phyloP scores from a whole-genome alignment of 2,329 filamentous ascomycete genomes.

The Aspergillus fumigatus region DNA sequence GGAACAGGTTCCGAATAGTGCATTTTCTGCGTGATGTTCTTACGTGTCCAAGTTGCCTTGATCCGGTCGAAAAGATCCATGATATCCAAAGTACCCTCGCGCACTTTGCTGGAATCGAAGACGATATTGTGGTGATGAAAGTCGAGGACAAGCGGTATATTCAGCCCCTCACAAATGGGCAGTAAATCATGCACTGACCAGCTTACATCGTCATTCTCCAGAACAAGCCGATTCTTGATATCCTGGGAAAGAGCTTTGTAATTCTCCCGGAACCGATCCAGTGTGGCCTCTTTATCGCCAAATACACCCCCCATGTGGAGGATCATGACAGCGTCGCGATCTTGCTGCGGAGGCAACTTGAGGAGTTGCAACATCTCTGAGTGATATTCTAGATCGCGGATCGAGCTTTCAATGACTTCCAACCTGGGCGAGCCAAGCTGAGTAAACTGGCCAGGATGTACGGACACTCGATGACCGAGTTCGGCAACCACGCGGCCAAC shows the following conservation, averaged over 20 bases:
- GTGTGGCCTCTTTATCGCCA: slow-evolving; percentile 75
- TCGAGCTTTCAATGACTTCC: slow-evolving; percentile 69
- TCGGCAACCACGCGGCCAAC: slow-evolving; percentile 72
- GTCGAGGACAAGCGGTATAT: slow-evolving; percentile 87
- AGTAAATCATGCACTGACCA: slow-evolving; percentile 91
- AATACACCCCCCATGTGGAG: slow-evolving; percentile 89
- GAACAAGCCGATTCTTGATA: slow-evolving; percentile 74
- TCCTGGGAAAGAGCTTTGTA: slow-evolving; percentile 63
- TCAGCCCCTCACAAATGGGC: slow-evolving; percentile 86
- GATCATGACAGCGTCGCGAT: slow-evolving; percentile 90
- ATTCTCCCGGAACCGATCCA: slow-evolving; percentile 72
- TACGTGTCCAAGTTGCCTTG: slow-evolving; percentile 74
- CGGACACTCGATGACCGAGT: slow-evolving; percentile 79
- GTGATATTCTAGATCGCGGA: slow-evolving; percentile 84
- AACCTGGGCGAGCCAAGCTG: slow-evolving; percentile 79
- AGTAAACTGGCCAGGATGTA: slow-evolving; percentile 88
- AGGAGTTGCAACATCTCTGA: slow-evolving; percentile 77
- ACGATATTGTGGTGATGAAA: slow-evolving; percentile 96
- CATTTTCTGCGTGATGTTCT: slow-evolving; percentile 89
- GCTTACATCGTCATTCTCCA: slow-evolving; percentile 91
- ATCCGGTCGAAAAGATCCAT: slow-evolving; percentile 71
- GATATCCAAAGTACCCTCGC: slow-evolving; percentile 83
- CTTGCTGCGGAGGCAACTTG: slow-evolving; percentile 68
- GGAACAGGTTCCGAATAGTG: slow-evolving; percentile 83
- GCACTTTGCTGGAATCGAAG: slow-evolving; percentile 66